Base-by-base conservation (phyloP, 352 stramenopile species). In the Phytophthora megakarya region DNA sequence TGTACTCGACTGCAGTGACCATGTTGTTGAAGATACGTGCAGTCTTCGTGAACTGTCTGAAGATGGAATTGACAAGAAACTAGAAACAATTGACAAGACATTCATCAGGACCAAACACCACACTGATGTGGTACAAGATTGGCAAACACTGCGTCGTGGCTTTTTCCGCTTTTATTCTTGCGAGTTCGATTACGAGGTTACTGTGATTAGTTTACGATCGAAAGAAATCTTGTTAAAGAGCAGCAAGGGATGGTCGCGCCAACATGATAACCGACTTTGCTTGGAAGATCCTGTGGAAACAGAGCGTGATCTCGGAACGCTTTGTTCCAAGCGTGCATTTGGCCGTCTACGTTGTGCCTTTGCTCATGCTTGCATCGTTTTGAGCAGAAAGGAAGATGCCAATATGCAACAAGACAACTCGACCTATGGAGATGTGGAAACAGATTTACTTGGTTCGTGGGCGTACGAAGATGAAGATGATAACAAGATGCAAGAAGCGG, bases 261-360 rank as follows among this genome's bases (percentile, higher is more conserved):
- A 68, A 53, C 66, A 67, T 21, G 47, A 67, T 43, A 42, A 45
- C 5, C 78, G 75, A 9, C 45, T 95, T 2, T 81, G 79, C 26
- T 70, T 95, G n/a, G 83, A 95, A 76, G 86, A 93, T 39, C 86
- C 86, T 0, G 81, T 95, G 16, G 86, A 95, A 62, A 76, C 55
- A 6, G 69, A 75, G 23, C 78, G 84, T 9, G 84, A 95, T 58
- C 64, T 95, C 9, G 86, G 86, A n/a, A 56, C 44, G 42, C 73
- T 92, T 25, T 88, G 89, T 55, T 89, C 86, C 18, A 65, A 73
- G 16, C 76, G 79, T n/a, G 69, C 78, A 19, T 60, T 90, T 26
- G 72, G 65, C 12, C 76, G 75, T 9, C 56, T 93, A 12, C 80
- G 81, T 10, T 77, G 64, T 47, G 78, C 76, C 18, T 70, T 93